Evolutionary conservation across 495 filamentous ascomycete genomes (phyloP).

Genomic region (Neurospora sp.): DNA sequence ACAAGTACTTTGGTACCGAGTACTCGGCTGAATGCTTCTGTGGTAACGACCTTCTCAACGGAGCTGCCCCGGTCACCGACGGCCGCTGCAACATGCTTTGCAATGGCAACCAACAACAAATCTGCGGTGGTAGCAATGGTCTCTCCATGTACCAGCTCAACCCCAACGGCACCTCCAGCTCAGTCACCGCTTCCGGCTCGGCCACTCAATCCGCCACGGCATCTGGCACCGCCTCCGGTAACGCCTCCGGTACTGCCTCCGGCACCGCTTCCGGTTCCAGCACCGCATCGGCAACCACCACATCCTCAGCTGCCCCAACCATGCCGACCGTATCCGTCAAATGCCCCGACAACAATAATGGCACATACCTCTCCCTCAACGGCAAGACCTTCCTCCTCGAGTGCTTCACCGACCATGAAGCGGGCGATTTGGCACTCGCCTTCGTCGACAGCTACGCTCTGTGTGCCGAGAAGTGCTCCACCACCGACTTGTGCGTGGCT

Average conservation of each 20-base stretch:
- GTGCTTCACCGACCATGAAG: constrained; percentile 7
- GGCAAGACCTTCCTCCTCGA: constrained; percentile 9
- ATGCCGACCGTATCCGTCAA: not conserved
- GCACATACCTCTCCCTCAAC: not conserved
- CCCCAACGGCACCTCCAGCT: not conserved
- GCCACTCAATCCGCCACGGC: constrained; percentile 3
- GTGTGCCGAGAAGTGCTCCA: constrained; percentile 7
- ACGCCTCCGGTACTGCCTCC: not conserved
- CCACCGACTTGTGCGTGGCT: constrained; percentile 1
- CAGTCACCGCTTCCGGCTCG: constrained; percentile 6
- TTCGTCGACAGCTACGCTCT: constrained; percentile 3
- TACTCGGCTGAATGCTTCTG: constrained; percentile 29
- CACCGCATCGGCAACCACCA: not conserved
- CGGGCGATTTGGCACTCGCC: not conserved
- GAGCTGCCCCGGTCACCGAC: constrained; percentile 12
- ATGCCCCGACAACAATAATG: constrained; percentile 1
- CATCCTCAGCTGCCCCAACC: not conserved
- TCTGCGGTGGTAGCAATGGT: constrained; percentile 17
- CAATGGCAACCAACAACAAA: constrained; percentile 15
- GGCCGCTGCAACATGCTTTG: constrained; percentile 25
- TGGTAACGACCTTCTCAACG: constrained; percentile 20
- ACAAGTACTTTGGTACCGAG: constrained; percentile 24
- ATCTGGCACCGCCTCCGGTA: not conserved
- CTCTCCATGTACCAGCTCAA: constrained; percentile 24
- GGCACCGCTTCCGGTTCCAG: not conserved